Evolutionary conservation across 495 filamentous ascomycete species (phyloP).

Genomic region (Massariosphaeria phaeospora): DNA sequence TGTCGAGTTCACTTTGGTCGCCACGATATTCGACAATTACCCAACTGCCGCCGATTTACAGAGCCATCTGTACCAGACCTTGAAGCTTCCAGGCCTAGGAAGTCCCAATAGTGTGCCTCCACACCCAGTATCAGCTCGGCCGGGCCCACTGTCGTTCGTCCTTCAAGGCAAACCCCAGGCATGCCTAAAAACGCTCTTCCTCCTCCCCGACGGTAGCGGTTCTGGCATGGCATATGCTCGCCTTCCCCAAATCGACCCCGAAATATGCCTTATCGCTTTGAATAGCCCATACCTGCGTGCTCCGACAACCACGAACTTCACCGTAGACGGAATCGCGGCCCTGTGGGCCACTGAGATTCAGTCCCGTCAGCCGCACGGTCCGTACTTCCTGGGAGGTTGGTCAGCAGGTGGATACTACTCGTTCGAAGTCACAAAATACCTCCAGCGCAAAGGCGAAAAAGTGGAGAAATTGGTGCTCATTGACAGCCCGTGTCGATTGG

Average conservation of each 20-base stretch:
- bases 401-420: slow-evolving; percentile 62
- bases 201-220: slow-evolving; percentile 51
- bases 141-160: neutral
- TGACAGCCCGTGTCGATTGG: slow-evolving; percentile 32
- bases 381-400: slow-evolving; percentile 62
- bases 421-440: slow-evolving; percentile 70
- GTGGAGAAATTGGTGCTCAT: slow-evolving; percentile 31
- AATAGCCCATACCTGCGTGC: slow-evolving; percentile 50
- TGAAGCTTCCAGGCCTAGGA: too few relatives aligned
- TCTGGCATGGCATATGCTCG: slow-evolving; percentile 43
- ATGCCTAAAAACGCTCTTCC: slow-evolving; percentile 39
- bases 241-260: slow-evolving; percentile 22
- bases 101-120: neutral
- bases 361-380: slow-evolving; percentile 58
- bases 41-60: neutral
- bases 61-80: neutral
- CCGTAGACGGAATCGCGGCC: slow-evolving; percentile 47
- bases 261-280: slow-evolving; percentile 23
- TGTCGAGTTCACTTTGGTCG: neutral
- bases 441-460: slow-evolving; percentile 44
- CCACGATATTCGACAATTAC: neutral
- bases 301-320: slow-evolving; percentile 48
- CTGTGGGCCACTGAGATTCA: slow-evolving; percentile 60
- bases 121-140: neutral
- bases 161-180: slow-evolving; percentile 31